Conservation (phyloP, 257 asterid species). For the Primulina huaijiensis region DNA sequence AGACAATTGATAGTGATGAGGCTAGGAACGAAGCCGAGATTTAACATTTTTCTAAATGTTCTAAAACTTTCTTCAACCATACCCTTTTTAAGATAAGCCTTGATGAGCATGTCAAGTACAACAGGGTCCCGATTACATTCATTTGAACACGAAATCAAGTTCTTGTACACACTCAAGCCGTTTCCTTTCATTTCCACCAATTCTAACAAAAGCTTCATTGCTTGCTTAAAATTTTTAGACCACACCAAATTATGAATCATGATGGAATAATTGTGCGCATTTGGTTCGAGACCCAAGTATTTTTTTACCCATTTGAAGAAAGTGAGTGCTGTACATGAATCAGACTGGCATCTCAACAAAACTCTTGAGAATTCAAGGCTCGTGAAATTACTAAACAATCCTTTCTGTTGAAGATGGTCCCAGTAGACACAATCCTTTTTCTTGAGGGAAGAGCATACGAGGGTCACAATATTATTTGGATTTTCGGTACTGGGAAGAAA, state of each 20-base stretch:
- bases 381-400: conserved; percentile 48
- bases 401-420: conserved; percentile 42
- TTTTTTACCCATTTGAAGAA: conserved; percentile 74
- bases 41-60: conserved; percentile 44
- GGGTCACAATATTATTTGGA: conserved; percentile 64
- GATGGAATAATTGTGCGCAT: conserved; percentile 49
- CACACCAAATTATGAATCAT: conserved; percentile 71
- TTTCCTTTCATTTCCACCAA: conserved; percentile 41
- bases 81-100: conserved; percentile 64
- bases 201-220: conserved; percentile 59
- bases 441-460: conserved; percentile 54
- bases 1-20: conserved; percentile 60
- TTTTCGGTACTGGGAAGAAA: conserved; percentile 62
- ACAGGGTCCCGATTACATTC: conserved; percentile 82
- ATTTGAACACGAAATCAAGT: conserved; percentile 41
- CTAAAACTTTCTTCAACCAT: conserved; percentile 54
- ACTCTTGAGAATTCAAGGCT: conserved; percentile 60
- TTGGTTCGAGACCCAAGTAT: conserved; percentile 39
- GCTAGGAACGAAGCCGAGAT: conserved; percentile 60
- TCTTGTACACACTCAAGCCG: conserved; percentile 40
- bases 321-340: conserved; percentile 51
- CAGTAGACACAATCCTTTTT: conserved; percentile 35
- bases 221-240: conserved; percentile 56
- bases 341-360: conserved; percentile 80
- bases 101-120: conserved; percentile 83